Percentiles rank a stretch among this genome's conserved stretches.
Conservation (phyloP, 1,284 basidiomycete genomes). For the Mycena citricolor region DNA sequence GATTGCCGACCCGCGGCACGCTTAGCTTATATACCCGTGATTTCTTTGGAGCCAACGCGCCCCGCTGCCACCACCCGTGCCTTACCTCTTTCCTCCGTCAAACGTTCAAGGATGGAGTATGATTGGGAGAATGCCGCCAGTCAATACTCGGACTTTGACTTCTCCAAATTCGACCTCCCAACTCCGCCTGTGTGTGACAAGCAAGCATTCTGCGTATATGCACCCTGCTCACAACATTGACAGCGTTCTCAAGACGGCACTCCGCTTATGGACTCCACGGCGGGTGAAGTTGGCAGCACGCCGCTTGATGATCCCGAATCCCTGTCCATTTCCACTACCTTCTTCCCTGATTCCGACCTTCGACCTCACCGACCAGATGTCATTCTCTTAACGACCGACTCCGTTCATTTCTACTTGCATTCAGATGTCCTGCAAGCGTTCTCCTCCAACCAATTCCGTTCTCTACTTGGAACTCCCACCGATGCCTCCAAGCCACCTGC, state of each 20-base stretch:
- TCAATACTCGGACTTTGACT: conserved; percentile 21
- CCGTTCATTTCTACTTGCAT: conserved; percentile 75
- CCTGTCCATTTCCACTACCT: conserved; percentile 78
- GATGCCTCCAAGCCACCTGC: conserved; percentile 43
- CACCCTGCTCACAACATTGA: conserved; percentile 3
- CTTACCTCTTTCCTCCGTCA: conserved; percentile 1
- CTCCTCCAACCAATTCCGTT: conserved; percentile 57
- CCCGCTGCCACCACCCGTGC: conserved; percentile 1
- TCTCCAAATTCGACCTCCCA: conserved; percentile 39
- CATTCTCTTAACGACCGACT: conserved; percentile 66
- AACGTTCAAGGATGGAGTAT: conserved; percentile 33
- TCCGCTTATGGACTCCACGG: conserved; percentile 42
- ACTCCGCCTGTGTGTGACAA: conserved; percentile 60
- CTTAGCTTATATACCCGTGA: too few species aligned
- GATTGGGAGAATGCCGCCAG: conserved; percentile 24
- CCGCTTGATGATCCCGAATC: conserved; percentile 28
- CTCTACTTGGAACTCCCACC: conserved; percentile 41
- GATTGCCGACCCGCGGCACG: too few species aligned
- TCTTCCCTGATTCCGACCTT: conserved; percentile 66
- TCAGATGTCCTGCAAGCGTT: conserved; percentile 44
- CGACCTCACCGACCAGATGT: conserved; percentile 55
- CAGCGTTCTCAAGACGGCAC: conserved; percentile 54
- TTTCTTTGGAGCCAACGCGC: too few species aligned
- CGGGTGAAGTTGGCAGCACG: conserved; percentile 33
- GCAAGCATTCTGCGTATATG: neutral